Evolutionary conservation across 345 rosid species (phyloP).

Genomic region (Gossypium ekmanianum): DNA sequence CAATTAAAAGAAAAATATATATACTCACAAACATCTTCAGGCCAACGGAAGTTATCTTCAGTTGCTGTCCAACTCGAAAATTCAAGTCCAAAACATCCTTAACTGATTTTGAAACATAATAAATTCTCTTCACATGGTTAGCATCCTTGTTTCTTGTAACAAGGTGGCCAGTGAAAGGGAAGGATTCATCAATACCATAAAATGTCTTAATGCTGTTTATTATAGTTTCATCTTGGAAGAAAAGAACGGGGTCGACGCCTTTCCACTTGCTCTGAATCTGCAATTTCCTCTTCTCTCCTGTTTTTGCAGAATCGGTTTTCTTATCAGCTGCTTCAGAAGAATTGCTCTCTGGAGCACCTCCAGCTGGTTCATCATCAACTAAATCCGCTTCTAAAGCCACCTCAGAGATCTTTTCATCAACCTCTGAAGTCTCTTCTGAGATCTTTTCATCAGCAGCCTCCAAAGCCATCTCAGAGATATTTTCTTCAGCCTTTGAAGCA

Average conservation of each 20-base stretch:
- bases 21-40: slow-evolving; percentile 93
- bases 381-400: slow-evolving; percentile 37
- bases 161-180: slow-evolving; percentile 68
- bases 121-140: slow-evolving; percentile 83
- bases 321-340: slow-evolving; percentile 36
- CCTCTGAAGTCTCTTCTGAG: slow-evolving; percentile 36
- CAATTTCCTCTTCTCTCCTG: slow-evolving; percentile 65
- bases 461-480: slow-evolving; percentile 32
- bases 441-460: slow-evolving; percentile 36
- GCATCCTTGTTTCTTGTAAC: slow-evolving; percentile 77
- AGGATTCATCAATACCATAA: slow-evolving; percentile 75
- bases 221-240: slow-evolving; percentile 64
- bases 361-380: slow-evolving; percentile 30
- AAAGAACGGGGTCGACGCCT: slow-evolving; percentile 88
- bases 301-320: slow-evolving; percentile 39
- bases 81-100: slow-evolving; percentile 75
- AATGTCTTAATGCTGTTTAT: slow-evolving; percentile 67
- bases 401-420: slow-evolving; percentile 36
- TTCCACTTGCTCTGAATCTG: slow-evolving; percentile 93
- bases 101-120: slow-evolving; percentile 80
- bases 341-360: slow-evolving; percentile 25
- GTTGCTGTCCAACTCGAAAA: slow-evolving; percentile 65
- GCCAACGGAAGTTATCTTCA: slow-evolving; percentile 89
- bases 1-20: not conserved
- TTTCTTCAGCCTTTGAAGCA: slow-evolving; percentile 35